Evolutionary conservation across 2,329 filamentous ascomycete species (phyloP), one percentile per base, ranked within the genome.

Genomic region (Juglanconis sp.): DNA sequence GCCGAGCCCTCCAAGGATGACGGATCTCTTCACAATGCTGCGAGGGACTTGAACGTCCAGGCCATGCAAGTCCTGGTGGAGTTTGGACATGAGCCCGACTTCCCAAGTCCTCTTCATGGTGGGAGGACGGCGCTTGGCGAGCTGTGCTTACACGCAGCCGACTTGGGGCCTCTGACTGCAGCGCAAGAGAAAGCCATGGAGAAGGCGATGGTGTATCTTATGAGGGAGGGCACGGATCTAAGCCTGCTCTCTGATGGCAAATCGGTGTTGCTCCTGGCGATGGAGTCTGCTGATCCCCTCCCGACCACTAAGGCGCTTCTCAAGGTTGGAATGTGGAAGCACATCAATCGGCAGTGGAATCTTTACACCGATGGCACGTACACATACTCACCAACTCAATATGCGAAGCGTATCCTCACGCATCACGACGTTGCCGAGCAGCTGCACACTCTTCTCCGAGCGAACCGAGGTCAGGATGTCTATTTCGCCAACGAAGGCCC

Each of bases 351-450:
- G 62, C 74, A 81, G 0, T 84, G 79, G 66, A 85, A 87, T 65
- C 74, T 79, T 62, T 85, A 79, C 70, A 81, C 72, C 1, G 75
- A 81, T 47, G 79, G 80, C 31, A 77, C 74, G 5, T 79, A 79
- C 65, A 84, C 81, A 1, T 89, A 87, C 70, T 89, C 87, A 0
- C 82, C 87, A 0, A 84, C 86, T 3, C 87, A 85, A 74, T 89
- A 89, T 68, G 77, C 87, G 24, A 66, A 70, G 40, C 80, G 79
- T 48, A 69, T 84, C 1, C 65, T 84, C 5, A 69, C 72, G 0
- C 68, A 73, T 4, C 73, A 74, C 2, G 76, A 78, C 30, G 59
- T 66, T 9, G 34, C 49, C 47, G 69, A 76, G 0, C 70, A 77
- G 46, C 77, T 86, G 2, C 66, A 85, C 36, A 66, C 67, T 1